A percentile compares a stretch with the other conserved stretches of the same genome.
These are phyloP conservation scores for Amanita thiersii DNA, from an alignment of 768 basidiomycete species.

Conservation along the genomic window DNA sequence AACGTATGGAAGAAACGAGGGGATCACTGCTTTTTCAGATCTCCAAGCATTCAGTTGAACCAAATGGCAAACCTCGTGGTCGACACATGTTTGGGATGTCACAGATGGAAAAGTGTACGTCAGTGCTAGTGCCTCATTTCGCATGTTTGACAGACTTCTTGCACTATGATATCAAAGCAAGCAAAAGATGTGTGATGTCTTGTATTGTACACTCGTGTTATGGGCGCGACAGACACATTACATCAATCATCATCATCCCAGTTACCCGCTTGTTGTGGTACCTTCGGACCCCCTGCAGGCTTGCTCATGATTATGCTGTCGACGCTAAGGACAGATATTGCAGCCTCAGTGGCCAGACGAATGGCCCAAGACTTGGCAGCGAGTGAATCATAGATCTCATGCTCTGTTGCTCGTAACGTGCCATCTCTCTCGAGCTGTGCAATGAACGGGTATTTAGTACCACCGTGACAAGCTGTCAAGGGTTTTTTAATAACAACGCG, in stretches of 20 bases:
- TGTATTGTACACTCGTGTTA: no score
- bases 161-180: no score
- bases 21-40: no score
- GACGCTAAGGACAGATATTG: slow-evolving; percentile 84
- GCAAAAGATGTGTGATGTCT: no score
- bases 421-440: slow-evolving; percentile 70
- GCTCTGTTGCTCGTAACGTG: slow-evolving; percentile 52
- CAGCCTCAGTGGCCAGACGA: slow-evolving; percentile 85
- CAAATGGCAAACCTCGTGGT: no score
- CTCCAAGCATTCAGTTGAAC: no score
- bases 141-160: no score
- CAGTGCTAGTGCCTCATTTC: no score
- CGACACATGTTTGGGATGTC: no score
- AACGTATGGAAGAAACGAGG: no score
- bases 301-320: slow-evolving; percentile 98
- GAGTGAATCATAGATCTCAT: slow-evolving; percentile 79
- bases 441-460: background rate
- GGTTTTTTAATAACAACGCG: background rate
- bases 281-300: slow-evolving; percentile 82
- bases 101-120: no score
- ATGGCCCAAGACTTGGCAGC: slow-evolving; percentile 90
- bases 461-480: background rate
- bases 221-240: no score
- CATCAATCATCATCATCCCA: slow-evolving; percentile 83
- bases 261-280: slow-evolving; percentile 80